Percentiles rank a stretch among this genome's conserved stretches.
Evolutionary conservation across 805 yeast species (phyloP).

Genomic region (Saturnispora kantuleensis): DNA sequence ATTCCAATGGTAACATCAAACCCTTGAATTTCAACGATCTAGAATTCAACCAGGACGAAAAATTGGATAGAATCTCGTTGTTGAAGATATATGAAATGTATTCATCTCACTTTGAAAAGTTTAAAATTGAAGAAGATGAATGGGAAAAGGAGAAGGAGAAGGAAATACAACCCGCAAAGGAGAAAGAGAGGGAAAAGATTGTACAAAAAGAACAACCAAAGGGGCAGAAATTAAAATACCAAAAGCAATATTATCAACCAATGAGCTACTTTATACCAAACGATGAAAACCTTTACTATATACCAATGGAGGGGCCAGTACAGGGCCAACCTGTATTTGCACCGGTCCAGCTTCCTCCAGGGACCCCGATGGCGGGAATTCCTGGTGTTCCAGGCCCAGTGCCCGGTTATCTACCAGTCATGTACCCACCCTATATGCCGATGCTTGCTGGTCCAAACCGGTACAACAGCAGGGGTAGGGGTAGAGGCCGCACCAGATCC

Average conservation of each 20-base stretch:
- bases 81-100: constrained; percentile 20
- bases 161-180: too few relatives aligned
- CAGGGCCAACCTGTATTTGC: too few relatives aligned
- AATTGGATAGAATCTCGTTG: constrained; percentile 24
- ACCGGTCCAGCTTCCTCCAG: too few relatives aligned
- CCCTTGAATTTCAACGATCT: constrained; percentile 24
- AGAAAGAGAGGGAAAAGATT: background rate
- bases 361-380: too few relatives aligned
- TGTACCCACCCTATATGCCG: constrained; percentile 1
- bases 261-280: too few relatives aligned
- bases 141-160: constrained; percentile 6
- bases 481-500: background rate
- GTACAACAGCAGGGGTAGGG: background rate
- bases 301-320: background rate
- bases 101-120: constrained; percentile 1
- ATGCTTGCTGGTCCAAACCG: background rate
- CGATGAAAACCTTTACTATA: background rate
- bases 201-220: background rate
- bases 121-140: background rate
- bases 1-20: constrained; percentile 25
- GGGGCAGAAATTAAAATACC: constrained; percentile 9
- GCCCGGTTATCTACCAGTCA: background rate
- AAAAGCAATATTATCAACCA: background rate
- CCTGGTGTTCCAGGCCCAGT: too few relatives aligned
- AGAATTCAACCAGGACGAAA: constrained; percentile 25